Conservation (phyloP, 257 asterid species). For the Solanum lycopersicoides region DNA sequence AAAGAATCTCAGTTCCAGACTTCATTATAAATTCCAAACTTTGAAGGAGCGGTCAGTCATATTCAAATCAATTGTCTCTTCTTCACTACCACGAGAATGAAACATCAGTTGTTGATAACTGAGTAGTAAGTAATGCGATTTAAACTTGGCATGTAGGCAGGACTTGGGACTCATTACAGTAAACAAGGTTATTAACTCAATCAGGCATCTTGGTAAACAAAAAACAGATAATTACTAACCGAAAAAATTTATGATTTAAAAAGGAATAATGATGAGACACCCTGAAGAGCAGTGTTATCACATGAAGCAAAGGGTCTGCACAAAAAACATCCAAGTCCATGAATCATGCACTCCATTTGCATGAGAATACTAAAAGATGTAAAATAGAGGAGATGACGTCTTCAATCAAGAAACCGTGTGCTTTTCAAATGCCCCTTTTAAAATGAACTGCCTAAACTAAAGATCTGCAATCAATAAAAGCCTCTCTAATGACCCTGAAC, state of each 20-base stretch:
- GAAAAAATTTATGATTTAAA: background rate
- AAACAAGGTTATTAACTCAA: background rate
- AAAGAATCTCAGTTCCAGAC: background rate
- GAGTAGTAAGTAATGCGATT: background rate
- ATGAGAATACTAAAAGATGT: background rate
- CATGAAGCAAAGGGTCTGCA: too few species aligned
- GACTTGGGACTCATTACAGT: background rate
- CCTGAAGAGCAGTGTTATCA: background rate
- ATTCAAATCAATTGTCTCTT: background rate
- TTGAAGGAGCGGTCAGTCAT: background rate
- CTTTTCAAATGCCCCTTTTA: background rate
- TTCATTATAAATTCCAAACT: background rate
- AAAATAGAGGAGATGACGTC: background rate
- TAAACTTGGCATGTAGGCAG: background rate
- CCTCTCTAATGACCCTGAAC: background rate
- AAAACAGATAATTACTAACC: background rate
- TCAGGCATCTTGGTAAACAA: background rate
- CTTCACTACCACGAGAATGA: background rate
- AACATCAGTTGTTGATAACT: background rate
- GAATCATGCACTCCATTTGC: background rate
- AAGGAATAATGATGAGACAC: background rate
- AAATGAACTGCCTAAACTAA: background rate
- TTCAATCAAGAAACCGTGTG: background rate
- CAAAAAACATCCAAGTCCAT: background rate
- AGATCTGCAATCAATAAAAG: background rate